phyloP scores from a whole-genome alignment of 331 rosid species.

The Quercus lobata region DNA sequence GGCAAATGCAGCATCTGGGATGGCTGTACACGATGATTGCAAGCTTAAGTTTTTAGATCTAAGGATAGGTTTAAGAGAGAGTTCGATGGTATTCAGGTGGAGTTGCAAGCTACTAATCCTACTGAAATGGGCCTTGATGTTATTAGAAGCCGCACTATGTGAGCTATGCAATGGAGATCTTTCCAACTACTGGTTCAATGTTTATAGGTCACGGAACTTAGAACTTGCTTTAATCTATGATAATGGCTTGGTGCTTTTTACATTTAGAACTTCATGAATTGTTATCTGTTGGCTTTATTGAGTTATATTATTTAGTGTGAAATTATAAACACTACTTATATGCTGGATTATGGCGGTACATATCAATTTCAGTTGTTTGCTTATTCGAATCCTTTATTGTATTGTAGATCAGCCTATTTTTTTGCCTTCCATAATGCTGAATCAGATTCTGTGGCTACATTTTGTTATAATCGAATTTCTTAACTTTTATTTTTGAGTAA shows the following conservation, averaged over 20 bases:
- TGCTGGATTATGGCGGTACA: constrained; percentile 13
- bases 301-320: constrained; percentile 15
- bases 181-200: constrained; percentile 14
- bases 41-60: constrained; percentile 35
- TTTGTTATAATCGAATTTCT: background rate
- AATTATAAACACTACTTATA: background rate
- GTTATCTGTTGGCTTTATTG: constrained; percentile 26
- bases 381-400: background rate
- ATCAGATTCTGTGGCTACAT: background rate
- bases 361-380: background rate
- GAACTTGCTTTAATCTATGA: constrained; percentile 15
- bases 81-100: constrained; percentile 45
- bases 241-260: background rate
- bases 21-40: constrained; percentile 41
- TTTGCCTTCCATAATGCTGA: background rate
- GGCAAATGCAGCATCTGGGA: constrained; percentile 44
- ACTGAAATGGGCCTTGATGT: constrained; percentile 36
- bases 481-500: background rate
- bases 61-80: constrained; percentile 49
- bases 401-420: background rate
- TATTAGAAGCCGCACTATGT: constrained; percentile 30
- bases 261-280: constrained; percentile 7
- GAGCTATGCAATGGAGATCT: background rate
- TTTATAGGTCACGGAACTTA: constrained; percentile 17
- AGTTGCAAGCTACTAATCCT: constrained; percentile 41